Evolutionary conservation across 768 basidiomycete species (phyloP).

Genomic region (Tylopilus sp.): DNA sequence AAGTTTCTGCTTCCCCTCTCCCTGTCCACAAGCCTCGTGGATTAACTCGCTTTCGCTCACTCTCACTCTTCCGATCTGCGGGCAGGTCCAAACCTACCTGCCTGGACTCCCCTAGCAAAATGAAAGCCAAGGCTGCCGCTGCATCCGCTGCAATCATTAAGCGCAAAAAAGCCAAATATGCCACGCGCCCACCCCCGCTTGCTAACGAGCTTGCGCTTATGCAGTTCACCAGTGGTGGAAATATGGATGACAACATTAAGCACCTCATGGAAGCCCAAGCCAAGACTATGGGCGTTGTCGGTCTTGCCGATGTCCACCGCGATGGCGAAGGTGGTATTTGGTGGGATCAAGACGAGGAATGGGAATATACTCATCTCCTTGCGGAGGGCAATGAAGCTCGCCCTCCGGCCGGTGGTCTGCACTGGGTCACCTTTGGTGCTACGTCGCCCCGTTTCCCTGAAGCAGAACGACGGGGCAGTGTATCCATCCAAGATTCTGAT

Average conservation of each 20-base stretch:
- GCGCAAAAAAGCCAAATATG: slow-evolving; percentile 53
- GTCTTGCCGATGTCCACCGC: slow-evolving; percentile 52
- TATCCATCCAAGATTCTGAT: slow-evolving; percentile 53
- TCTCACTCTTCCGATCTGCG: slow-evolving; percentile 44
- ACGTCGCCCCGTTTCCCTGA: slow-evolving; percentile 15
- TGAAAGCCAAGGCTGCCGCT: slow-evolving; percentile 15
- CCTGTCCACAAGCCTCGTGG: slow-evolving; percentile 23
- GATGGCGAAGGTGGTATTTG: slow-evolving; percentile 63
- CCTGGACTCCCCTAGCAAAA: slow-evolving; percentile 26
- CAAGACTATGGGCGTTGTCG: slow-evolving; percentile 34
- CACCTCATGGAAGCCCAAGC: slow-evolving; percentile 56
- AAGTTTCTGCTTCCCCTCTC: slow-evolving; percentile 12
- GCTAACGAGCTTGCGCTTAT: slow-evolving; percentile 64
- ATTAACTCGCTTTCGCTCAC: slow-evolving; percentile 48
- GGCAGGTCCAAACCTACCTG: slow-evolving; percentile 35
- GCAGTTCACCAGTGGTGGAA: slow-evolving; percentile 68
- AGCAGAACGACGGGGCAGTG: slow-evolving; percentile 41
- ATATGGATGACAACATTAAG: slow-evolving; percentile 49
- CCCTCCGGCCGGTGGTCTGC: slow-evolving; percentile 30
- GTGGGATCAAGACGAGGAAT: slow-evolving; percentile 70
- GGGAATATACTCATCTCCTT: slow-evolving; percentile 65
- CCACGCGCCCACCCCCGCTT: slow-evolving; percentile 45
- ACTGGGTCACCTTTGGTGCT: slow-evolving; percentile 43
- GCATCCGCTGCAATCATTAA: slow-evolving; percentile 37
- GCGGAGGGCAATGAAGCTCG: slow-evolving; percentile 32